Conservation (phyloP, 208 protist species). For the Angomonas deanei region DNA sequence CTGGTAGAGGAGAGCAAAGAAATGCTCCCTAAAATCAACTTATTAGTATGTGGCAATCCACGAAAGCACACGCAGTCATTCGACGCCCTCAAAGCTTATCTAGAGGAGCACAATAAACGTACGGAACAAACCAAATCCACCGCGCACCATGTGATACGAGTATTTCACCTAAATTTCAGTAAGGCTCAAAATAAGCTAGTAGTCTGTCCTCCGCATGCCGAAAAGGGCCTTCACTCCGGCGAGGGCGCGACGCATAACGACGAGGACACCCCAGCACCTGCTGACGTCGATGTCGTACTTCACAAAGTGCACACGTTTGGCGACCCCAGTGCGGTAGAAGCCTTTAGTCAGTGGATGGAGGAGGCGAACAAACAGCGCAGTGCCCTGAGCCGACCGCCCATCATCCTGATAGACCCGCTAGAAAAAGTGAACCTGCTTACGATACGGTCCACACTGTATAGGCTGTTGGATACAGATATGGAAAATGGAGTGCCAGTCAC, state of each 20-base stretch:
- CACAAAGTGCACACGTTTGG: conserved; percentile 77
- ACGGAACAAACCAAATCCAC: conserved; percentile 1
- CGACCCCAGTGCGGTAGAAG: conserved; percentile 20
- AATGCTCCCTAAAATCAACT: conserved; percentile 13
- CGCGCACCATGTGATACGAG: conserved; percentile 18
- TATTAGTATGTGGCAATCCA: conserved; percentile 60
- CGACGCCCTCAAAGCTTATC: conserved; percentile 32
- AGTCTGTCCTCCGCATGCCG: conserved; percentile 3
- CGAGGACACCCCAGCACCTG: not conserved
- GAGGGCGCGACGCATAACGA: not conserved
- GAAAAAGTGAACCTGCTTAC: conserved; percentile 44
- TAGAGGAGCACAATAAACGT: conserved; percentile 24
- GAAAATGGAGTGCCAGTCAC: conserved; percentile 15
- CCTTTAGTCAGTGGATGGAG: conserved; percentile 44
- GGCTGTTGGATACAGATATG: conserved; percentile 30
- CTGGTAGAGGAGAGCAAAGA: not conserved
- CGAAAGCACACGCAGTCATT: conserved; percentile 80
- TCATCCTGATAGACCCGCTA: conserved; percentile 62
- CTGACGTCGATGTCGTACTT: conserved; percentile 54
- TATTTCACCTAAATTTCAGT: conserved; percentile 62
- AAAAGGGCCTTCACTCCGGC: conserved; percentile 2
- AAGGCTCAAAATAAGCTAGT: conserved; percentile 24
- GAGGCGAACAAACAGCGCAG: conserved; percentile 11
- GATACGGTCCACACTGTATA: conserved; percentile 39
- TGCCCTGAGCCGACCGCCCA: conserved; percentile 14